Conservation (phyloP, 345 rosid species). For the Moringa oleifera region DNA sequence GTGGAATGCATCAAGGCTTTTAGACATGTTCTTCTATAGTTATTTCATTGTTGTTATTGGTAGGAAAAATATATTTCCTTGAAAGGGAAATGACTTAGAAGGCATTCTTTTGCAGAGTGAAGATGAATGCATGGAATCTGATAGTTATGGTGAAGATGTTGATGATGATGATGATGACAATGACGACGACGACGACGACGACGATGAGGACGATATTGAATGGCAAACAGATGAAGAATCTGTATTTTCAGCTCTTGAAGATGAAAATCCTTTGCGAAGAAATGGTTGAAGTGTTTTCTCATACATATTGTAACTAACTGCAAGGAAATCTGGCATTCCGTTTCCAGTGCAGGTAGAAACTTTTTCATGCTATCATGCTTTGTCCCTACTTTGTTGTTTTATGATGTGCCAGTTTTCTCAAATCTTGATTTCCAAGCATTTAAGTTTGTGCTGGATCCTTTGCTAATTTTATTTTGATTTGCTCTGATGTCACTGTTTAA, state of each 20-base stretch:
- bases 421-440: neutral
- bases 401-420: too few species aligned
- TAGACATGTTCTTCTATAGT: too few species aligned
- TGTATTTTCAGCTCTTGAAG: slow-evolving; percentile 32
- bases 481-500: neutral
- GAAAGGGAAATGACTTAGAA: slow-evolving; percentile 19
- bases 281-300: neutral
- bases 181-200: slow-evolving; percentile 24
- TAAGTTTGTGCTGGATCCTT: neutral
- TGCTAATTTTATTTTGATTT: neutral
- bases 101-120: slow-evolving; percentile 40
- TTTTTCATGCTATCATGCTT: neutral
- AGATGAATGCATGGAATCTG: slow-evolving; percentile 31
- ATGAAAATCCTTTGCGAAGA: neutral
- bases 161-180: slow-evolving; percentile 26
- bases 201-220: slow-evolving; percentile 28
- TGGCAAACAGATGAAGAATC: slow-evolving; percentile 37
- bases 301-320: too few species aligned
- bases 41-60: slow-evolving; percentile 9
- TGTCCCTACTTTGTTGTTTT: too few species aligned
- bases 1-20: neutral
- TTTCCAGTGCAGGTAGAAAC: neutral
- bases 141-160: slow-evolving; percentile 21
- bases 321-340: neutral
- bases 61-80: slow-evolving; percentile 14